phyloP scores from a whole-genome alignment of 768 basidiomycete species.

The Tricholoma saponaceum region DNA sequence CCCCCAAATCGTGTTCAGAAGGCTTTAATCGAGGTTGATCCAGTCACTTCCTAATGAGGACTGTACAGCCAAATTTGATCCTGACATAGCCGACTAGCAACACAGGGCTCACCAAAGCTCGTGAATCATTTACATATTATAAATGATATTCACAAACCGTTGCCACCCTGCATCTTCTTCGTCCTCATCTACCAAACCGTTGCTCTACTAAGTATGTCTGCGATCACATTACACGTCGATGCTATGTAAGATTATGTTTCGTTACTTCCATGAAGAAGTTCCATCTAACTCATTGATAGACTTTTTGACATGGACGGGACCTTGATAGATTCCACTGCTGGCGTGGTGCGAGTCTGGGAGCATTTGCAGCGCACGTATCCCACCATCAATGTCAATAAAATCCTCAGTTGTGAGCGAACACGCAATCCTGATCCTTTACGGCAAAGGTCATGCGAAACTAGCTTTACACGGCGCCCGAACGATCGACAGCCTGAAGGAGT shows the following conservation, averaged over 20 bases:
- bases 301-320: conserved; percentile 89
- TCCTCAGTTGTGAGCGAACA: conserved; percentile 53
- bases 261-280: conserved; percentile 6
- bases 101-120: too few relatives aligned
- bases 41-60: too few relatives aligned
- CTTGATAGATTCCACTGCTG: conserved; percentile 76
- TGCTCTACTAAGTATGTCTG: conserved; percentile 31
- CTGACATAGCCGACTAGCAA: too few relatives aligned
- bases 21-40: too few relatives aligned
- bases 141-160: too few relatives aligned
- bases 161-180: too few relatives aligned
- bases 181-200: too few relatives aligned
- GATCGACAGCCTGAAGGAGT: conserved; percentile 69
- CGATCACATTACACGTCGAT: conserved; percentile 31
- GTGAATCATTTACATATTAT: too few relatives aligned
- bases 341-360: conserved; percentile 81
- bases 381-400: conserved; percentile 53
- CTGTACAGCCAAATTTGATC: too few relatives aligned
- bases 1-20: too few relatives aligned
- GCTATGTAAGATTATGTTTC: conserved; percentile 34
- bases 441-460: conserved; percentile 20
- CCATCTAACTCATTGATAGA: conserved; percentile 27
- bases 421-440: conserved; percentile 9
- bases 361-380: conserved; percentile 71
- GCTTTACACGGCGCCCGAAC: conserved; percentile 84